Base-by-base conservation (phyloP, 2,329 filamentous ascomycete genomes). In the Teratosphaeria nubilosa region DNA sequence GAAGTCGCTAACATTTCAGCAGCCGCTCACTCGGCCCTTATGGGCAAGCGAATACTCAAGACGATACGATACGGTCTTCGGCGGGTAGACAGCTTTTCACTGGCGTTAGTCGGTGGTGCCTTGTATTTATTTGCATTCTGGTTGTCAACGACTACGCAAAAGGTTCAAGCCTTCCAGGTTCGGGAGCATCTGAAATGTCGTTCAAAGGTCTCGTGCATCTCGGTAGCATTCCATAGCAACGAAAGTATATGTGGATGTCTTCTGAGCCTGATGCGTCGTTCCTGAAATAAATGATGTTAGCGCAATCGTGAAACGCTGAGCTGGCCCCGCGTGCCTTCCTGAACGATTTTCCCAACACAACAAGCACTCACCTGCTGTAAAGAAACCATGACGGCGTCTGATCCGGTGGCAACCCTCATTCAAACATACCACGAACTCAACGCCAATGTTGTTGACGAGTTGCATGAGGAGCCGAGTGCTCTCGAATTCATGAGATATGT, bases 401-500 rank as follows among this genome's bases (percentile, higher is more conserved):
- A 48, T 48, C 41, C 41, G n/a, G 22, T 48, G 16, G 41, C 41
- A 13, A 61, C 58, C 50, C 79, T 91, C 24, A 81, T 92, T 62
- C 78, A 76, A 11, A 82, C 79, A n/a, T 91, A 88, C 72, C 82
- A 87, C 67, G 87, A 90, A 64, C 80, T 91, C 57, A 92, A 92
- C 68, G 72, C 78, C 58, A 70, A 75, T 24, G 65, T 67, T 16
- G 77, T 91, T 58, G 81, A 87, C 52, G 83, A 85, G 64, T 77
- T 91, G 2, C 51, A 76, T 14, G 76, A 81, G 50, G 82, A 86
- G 54, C 89, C 89, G 3, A 88, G 85, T 30, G 82, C 89, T 0
- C 79, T 94, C 5, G 86, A 91, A 68, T 92, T 92, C 69, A 87
- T 91, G 84, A 82, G 87, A 66, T 86, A 84, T 71, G 87, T 91